These are phyloP conservation scores for Ceraceosorus bombacis DNA, from an alignment of 1,284 basidiomycete species.

Conservation along the genomic window DNA sequence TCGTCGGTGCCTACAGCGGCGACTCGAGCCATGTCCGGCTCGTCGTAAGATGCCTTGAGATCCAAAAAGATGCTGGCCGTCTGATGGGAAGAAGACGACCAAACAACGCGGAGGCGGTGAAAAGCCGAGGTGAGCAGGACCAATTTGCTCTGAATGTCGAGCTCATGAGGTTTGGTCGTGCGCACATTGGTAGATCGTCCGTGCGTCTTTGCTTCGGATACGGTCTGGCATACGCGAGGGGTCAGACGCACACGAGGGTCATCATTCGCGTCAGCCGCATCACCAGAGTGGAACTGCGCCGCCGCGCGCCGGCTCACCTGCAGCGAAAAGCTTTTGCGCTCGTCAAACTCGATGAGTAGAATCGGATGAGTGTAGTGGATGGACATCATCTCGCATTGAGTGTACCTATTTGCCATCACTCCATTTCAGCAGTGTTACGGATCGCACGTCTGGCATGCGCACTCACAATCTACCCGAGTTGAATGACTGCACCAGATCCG, in stretches of 20 bases:
- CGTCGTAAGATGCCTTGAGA: constrained; percentile 72
- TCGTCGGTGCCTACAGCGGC: constrained; percentile 51
- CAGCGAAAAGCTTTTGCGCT: constrained; percentile 85
- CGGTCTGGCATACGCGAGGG: constrained; percentile 3
- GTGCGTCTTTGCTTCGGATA: constrained; percentile 5
- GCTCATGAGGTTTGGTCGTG: constrained; percentile 42
- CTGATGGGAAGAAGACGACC: constrained; percentile 90
- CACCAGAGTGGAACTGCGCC: too few species aligned
- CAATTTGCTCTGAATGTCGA: constrained; percentile 74
- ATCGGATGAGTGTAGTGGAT: constrained; percentile 90
- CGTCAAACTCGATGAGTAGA: constrained; percentile 95
- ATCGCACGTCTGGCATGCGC: background rate
- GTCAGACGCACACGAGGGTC: too few species aligned
- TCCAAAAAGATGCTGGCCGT: constrained; percentile 88
- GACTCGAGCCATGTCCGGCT: constrained; percentile 78
- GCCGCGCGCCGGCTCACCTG: background rate
- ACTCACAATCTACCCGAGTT: constrained; percentile 70
- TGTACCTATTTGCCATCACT: constrained; percentile 54
- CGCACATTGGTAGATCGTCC: constrained; percentile 53
- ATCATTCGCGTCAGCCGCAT: too few species aligned
- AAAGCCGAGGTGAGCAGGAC: constrained; percentile 82
- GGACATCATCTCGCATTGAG: constrained; percentile 95
- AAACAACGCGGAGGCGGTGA: constrained; percentile 83
- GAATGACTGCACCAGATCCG: constrained; percentile 84
- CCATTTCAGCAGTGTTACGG: background rate